A percentile compares a stretch with the other conserved stretches of the same genome.
Evolutionary conservation across 176 grass and related monocot species (phyloP).

Genomic region (Hordeum vulgare): DNA sequence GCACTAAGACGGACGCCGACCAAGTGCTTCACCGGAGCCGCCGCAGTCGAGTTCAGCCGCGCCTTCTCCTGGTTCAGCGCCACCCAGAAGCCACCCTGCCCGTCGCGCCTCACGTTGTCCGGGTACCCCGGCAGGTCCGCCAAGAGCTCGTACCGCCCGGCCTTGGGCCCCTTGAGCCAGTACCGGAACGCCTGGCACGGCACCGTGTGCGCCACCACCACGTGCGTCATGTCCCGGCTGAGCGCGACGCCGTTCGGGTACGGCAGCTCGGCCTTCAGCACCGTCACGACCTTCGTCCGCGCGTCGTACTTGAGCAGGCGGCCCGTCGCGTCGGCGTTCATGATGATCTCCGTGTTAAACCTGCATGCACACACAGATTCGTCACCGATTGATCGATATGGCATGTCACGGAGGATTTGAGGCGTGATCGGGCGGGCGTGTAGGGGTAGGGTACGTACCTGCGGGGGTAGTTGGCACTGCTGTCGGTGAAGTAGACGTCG

Average conservation of each 20-base stretch:
- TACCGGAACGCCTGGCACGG: slow-evolving; percentile 23
- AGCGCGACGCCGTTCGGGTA: slow-evolving; percentile 31
- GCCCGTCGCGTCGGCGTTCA: slow-evolving; percentile 22
- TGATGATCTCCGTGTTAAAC: slow-evolving; percentile 7
- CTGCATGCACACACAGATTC: not conserved
- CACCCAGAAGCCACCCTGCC: slow-evolving; percentile 33
- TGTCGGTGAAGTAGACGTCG: slow-evolving; percentile 50
- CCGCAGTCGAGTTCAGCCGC: not conserved
- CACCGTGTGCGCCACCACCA: slow-evolving; percentile 24
- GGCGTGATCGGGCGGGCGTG: not conserved
- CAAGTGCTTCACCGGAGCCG: not conserved
- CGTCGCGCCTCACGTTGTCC: slow-evolving; percentile 32
- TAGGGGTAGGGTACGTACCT: not conserved
- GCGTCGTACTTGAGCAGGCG: slow-evolving; percentile 37
- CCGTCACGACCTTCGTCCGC: not conserved
- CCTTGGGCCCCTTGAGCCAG: slow-evolving; percentile 28
- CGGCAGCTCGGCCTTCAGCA: slow-evolving; percentile 14
- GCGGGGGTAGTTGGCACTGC: slow-evolving; percentile 24
- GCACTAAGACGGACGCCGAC: slow-evolving; percentile 20
- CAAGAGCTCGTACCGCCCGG: slow-evolving; percentile 16
- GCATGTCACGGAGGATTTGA: not conserved
- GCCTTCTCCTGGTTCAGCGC: slow-evolving; percentile 36
- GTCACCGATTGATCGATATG: not conserved
- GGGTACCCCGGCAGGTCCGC: slow-evolving; percentile 47
- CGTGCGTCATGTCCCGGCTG: slow-evolving; percentile 28